phyloP scores from a whole-genome alignment of 345 rosid species.

The Cardamine chenopodiifolia region DNA sequence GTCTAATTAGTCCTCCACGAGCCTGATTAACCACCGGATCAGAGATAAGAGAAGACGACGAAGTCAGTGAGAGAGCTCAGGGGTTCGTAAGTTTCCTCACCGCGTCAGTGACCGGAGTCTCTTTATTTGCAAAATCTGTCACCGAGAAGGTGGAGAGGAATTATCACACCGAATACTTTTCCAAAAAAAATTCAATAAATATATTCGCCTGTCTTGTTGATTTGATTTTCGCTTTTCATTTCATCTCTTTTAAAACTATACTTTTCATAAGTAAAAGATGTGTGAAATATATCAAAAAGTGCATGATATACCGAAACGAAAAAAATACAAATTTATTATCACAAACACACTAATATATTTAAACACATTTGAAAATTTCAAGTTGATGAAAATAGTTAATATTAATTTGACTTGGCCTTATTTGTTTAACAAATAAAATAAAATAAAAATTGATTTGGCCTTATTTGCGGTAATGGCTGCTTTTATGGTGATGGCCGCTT shows the following conservation, averaged over 20 bases:
- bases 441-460: too few species aligned
- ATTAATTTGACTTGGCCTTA: slow-evolving; percentile 25
- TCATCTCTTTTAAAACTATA: not conserved
- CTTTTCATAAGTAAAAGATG: too few species aligned
- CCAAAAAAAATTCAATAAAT: not conserved
- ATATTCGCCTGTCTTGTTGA: not conserved
- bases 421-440: too few species aligned
- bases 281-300: not conserved
- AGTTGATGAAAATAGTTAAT: not conserved
- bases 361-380: not conserved
- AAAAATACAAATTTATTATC: not conserved
- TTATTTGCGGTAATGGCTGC: slow-evolving; percentile 4
- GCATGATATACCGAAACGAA: not conserved
- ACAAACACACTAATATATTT: too few species aligned
- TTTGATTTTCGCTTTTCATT: not conserved
- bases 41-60: slow-evolving; percentile 6
- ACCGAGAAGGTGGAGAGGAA: not conserved
- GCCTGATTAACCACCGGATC: not conserved
- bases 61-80: not conserved
- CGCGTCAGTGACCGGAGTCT: slow-evolving; percentile 17
- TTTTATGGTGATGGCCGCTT: not conserved
- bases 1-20: not conserved
- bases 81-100: not conserved
- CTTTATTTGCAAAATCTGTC: not conserved
- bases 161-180: slow-evolving; percentile 2